Base-by-base conservation (phyloP, 1,139 yeast genomes). In the Diutina siamensis region DNA sequence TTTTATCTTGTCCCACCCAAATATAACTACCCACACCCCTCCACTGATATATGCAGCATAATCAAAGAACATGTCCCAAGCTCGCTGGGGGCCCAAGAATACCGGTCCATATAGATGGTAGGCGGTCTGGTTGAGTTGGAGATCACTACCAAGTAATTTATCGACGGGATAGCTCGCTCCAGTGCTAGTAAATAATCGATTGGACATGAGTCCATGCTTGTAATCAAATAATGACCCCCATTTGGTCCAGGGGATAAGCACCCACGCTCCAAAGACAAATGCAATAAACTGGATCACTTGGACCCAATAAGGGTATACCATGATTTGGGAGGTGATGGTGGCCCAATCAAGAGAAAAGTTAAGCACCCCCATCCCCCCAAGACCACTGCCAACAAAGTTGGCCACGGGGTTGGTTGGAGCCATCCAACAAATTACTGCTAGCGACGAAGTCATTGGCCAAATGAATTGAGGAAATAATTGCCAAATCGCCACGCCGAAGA, bases 31-130 rank as follows among this genome's bases (percentile, higher is more conserved):
- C 77, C 77, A 72, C 1, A 64, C 60, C 7, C 71, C 54, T 0
- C 77, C 76, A 53, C 74, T 68, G 1, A 68, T 52, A 51, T 72
- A 73, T 0, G 77, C 74, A 1, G 76, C 78, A 50, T 70, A 73
- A 51, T 72, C 78, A 50, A 72, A 73, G 49, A 73, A 72, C 55
- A 71, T 70, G 50, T 70, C 70, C 72, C 76, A 70, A 1, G 71
- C 67, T 46, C 74, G 58, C 53, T 72, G 77, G 4, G 73, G 65
- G 0, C 77, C 76, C 45, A 62, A 44, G 21, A 50, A 51, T 33
- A 68, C 65, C 1, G 72, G 71, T 0, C 75, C 75, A 46, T 58
- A 57, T 2, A 52, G 35, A 18, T 58, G 62, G 52, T 67, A 71
- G 1, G 73, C 72, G 1, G 74, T 68, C 21, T 52, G 50, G 47